Conservation (phyloP, 371 early-diverging fungal species). For the Amoeboaphelidium protococcarum region DNA sequence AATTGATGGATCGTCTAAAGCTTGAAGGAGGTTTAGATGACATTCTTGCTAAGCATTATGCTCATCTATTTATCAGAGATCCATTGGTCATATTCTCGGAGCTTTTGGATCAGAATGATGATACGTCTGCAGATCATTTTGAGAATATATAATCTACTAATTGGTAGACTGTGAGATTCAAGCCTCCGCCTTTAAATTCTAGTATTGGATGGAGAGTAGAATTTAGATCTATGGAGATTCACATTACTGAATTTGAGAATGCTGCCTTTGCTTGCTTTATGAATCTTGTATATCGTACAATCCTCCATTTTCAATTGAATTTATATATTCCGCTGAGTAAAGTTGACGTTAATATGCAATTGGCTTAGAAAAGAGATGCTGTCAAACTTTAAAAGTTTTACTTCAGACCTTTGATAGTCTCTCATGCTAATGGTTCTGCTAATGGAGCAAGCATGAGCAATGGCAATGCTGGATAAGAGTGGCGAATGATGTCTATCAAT, state of each 20-base stretch:
- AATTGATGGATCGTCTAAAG: not conserved
- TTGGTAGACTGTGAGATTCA: slow-evolving; percentile 98
- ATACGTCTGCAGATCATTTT: slow-evolving; percentile 67
- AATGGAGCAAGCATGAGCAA: slow-evolving; percentile 2
- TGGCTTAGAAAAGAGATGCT: slow-evolving; percentile 64
- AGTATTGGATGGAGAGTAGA: slow-evolving; percentile 94
- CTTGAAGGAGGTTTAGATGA: slow-evolving; percentile 45
- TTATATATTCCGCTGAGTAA: slow-evolving; percentile 88
- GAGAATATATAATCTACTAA: slow-evolving; percentile 97
- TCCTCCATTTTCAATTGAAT: slow-evolving; percentile 67
- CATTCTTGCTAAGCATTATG: slow-evolving; percentile 66
- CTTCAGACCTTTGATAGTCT: slow-evolving; percentile 54
- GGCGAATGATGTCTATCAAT: slow-evolving; percentile 59
- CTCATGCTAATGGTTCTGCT: not conserved
- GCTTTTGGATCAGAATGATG: slow-evolving; percentile 57
- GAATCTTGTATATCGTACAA: slow-evolving; percentile 64
- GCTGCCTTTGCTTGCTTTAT: slow-evolving; percentile 87
- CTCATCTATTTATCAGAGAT: slow-evolving; percentile 94
- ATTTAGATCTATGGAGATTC: slow-evolving; percentile 93
- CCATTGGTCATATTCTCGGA: slow-evolving; percentile 88
- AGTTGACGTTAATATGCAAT: slow-evolving; percentile 84
- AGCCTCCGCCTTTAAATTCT: slow-evolving; percentile 61
- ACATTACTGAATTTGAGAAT: slow-evolving; percentile 92
- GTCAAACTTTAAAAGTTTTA: slow-evolving; percentile 52
- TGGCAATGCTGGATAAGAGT: slow-evolving; percentile 8